phyloP scores from a whole-genome alignment of 2,329 filamentous ascomycete genomes.

The Helotiales sp. region DNA sequence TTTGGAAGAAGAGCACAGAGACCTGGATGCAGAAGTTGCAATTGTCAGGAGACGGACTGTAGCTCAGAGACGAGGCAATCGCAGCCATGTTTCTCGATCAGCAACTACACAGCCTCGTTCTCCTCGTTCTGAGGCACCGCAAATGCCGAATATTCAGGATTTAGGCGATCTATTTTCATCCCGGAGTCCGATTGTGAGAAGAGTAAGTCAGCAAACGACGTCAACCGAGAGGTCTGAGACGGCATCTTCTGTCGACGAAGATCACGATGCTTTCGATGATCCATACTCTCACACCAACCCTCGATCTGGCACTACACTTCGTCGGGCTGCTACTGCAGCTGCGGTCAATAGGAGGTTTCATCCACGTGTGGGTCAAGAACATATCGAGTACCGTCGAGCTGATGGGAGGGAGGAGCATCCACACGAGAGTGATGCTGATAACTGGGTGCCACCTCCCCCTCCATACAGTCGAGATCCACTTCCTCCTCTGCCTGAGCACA shows the following conservation, averaged over 20 bases:
- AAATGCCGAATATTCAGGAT: constrained; percentile 35
- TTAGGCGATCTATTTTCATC: constrained; percentile 29
- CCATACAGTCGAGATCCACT: constrained; percentile 72
- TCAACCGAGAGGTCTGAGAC: constrained; percentile 32
- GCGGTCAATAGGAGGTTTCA: constrained; percentile 73
- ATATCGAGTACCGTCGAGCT: constrained; percentile 68
- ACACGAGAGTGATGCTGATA: constrained; percentile 86
- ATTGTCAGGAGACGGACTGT: constrained; percentile 77
- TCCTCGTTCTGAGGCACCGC: constrained; percentile 30
- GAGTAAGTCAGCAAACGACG: constrained; percentile 30
- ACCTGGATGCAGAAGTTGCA: constrained; percentile 78
- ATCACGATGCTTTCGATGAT: constrained; percentile 63
- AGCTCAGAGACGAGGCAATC: constrained; percentile 59
- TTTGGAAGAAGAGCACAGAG: constrained; percentile 74
- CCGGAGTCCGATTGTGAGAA: constrained; percentile 23
- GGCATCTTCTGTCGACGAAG: constrained; percentile 41
- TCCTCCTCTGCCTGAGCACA: constrained; percentile 42
- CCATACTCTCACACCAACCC: constrained; percentile 77
- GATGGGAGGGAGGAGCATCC: constrained; percentile 75
- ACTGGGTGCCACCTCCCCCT: constrained; percentile 85
- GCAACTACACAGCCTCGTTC: constrained; percentile 48
- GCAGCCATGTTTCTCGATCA: constrained; percentile 55
- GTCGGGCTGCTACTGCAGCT: constrained; percentile 76
- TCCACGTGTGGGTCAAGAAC: constrained; percentile 58
- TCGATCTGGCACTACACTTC: constrained; percentile 71